Conservation (phyloP, 176 grass and related monocot species). For the Triticum urartu region DNA sequence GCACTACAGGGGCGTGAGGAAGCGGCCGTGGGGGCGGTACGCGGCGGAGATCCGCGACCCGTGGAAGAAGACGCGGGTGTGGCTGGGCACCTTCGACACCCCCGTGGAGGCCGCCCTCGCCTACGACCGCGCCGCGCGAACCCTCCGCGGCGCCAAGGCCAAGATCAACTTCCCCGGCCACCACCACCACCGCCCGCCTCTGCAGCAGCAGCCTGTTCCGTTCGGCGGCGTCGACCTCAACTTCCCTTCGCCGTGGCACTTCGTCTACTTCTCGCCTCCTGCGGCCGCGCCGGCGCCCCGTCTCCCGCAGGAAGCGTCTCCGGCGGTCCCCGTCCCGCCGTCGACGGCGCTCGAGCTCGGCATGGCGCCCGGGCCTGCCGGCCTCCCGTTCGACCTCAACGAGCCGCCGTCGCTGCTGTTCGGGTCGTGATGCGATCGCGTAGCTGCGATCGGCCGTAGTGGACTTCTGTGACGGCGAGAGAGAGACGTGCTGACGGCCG, state of each 20-base stretch:
- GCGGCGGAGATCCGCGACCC: conserved; percentile 92
- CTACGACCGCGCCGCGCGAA: conserved; percentile 77
- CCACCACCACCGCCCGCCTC: background rate
- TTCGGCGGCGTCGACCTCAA: conserved; percentile 23
- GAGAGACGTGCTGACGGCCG: background rate
- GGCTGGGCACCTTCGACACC: conserved; percentile 93
- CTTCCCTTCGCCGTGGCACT: conserved; percentile 27
- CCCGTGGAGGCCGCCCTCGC: conserved; percentile 84
- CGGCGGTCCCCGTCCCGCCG: background rate
- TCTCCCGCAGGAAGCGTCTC: background rate
- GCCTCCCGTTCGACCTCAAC: conserved; percentile 69
- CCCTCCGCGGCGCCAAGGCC: conserved; percentile 71
- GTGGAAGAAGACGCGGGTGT: conserved; percentile 94
- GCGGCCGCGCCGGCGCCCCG: background rate
- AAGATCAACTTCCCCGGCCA: conserved; percentile 75
- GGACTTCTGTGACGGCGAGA: too few species aligned
- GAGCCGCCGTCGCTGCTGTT: conserved; percentile 42
- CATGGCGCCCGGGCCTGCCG: background rate
- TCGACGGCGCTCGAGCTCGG: conserved; percentile 53
- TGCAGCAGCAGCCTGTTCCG: background rate
- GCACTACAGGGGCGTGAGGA: conserved; percentile 79
- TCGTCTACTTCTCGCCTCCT: conserved; percentile 18
- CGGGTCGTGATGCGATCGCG: background rate
- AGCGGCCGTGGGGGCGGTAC: conserved; percentile 83
- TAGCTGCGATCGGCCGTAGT: background rate